Conservation (phyloP, 495 filamentous ascomycete species). For the Penicillium goetzii region DNA sequence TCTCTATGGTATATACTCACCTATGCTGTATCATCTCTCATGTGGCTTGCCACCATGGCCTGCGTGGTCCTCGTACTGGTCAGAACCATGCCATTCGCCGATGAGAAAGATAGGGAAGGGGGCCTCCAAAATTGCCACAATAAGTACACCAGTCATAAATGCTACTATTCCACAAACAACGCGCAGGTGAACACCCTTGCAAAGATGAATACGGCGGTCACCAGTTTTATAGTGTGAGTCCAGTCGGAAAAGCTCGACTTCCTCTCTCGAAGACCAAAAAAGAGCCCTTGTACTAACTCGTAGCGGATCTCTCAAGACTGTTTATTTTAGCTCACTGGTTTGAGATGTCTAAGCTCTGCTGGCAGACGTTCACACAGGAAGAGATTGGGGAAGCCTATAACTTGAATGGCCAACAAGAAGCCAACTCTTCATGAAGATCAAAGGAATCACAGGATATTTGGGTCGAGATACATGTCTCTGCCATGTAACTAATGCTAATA, state of each 20-base stretch:
- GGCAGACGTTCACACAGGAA: not conserved
- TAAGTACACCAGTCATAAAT: not conserved
- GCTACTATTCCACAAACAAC: not conserved
- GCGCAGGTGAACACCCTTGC: not conserved
- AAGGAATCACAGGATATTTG: no score
- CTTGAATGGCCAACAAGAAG: not conserved
- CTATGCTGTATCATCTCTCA: not conserved
- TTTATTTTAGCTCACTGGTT: not conserved
- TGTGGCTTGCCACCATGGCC: not conserved
- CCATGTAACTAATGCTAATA: no score
- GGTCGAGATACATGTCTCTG: no score
- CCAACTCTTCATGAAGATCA: not conserved
- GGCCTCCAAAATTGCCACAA: not conserved
- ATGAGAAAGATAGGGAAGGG: not conserved
- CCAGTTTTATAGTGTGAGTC: not conserved
- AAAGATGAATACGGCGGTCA: not conserved
- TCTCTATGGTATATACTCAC: not conserved
- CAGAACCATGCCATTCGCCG: not conserved
- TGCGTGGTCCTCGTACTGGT: not conserved
- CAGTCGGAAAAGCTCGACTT: not conserved
- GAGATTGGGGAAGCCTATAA: not conserved
- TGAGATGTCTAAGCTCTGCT: constrained; percentile 1
- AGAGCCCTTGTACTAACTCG: not conserved
- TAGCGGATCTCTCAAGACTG: not conserved
- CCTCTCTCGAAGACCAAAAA: not conserved